Evolutionary conservation across 371 early-diverging fungal species (phyloP), one percentile per base, ranked within the genome.

Genomic region (Blakeslea trispora): DNA sequence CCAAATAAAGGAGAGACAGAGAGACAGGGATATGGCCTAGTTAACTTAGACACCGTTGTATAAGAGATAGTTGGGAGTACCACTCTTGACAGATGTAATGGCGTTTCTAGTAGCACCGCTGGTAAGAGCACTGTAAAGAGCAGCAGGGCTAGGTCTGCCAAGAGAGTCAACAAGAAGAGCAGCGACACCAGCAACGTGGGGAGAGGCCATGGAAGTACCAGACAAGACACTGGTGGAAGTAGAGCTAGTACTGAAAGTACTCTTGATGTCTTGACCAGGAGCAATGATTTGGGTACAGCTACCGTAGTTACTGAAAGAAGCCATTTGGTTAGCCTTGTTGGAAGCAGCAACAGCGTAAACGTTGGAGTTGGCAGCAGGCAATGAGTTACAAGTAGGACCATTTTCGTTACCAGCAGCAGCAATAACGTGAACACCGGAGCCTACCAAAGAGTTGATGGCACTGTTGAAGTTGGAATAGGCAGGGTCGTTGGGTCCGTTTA

Each of bases 371-470:
- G 90, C 87, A 44, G 96, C 97, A 28, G 99, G 99, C 3, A 96
- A 96, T 69, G 87, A 92, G 53, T 86, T 72, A 83, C 99, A 99
- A 7, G 99, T 99, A 66, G 96, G 90, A 35, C 81, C 70, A 71
- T 90, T 87, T 65, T 94, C 92, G 83, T 99, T 99, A 42, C 99
- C 99, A 18, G 99, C 99, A 54, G 99, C 99, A 39, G 96, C 96
- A 19, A 94, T 91, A 77, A 97, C 95, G 69, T 85, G 75, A 22
- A 98, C 79, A 63, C 97, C 96, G 37, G 74, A 72, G 5, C 81
- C 67, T 32, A 94, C 91, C 54, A 94, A 94, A 37, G 81, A 81
- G 39, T 90, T 78, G 45, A 93, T 92, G 7, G 91, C 90, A 14
- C 91, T 81, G 57, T 83, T 81, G 45, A 90, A 91, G 19, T 24